Base-by-base conservation (phyloP, 164 flowering plant genomes). In the Aristolochia fimbriata region DNA sequence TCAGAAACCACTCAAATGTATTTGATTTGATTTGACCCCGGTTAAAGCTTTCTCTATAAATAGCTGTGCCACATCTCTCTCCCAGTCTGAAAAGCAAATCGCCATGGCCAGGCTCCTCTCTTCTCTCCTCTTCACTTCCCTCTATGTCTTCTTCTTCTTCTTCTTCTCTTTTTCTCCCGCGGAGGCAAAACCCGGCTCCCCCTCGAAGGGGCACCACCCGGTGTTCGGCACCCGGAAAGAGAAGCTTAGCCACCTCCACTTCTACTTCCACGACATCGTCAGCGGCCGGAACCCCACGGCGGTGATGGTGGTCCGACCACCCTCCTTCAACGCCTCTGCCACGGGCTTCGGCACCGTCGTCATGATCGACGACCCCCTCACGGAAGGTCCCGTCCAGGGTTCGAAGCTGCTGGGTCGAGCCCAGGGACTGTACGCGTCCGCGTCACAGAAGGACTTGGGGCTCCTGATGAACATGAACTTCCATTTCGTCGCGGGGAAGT, bases 341-440 rank as follows among this genome's bases (percentile, higher is more conserved):
- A 54, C 59, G 11, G 37, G 51, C 41, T 62, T 62, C 37, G 65
- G 65, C 22, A 31, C 47, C 9, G 59, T 62, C 33, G 15, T 3
- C 41, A 55, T 62, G 59, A 55, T 55, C 15, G 65, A 62, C 21
- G 65, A 62, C 30, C 59, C 59, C 0, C 37, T 62, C 14, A 62
- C 65, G 4, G 51, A 41, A 45, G 65, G 65, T 3, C 65, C 59
- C 1, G 37, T 43, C 8, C 10, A n/a, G 20, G 46, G 17, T 13
- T 62, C 65, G 31, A 62, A 62, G 59, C 49, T 43, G 16, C 13
- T 62, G 30, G 65, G 65, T 8, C 37, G 65, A 43, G 65, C 65
- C 24, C 65, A 62, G 23, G 65, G 65, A 3, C 19, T 62, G 12
- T 62, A 62, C 46, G 43, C 65, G 1, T 62, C 59, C 9, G 65